Evolutionary conservation across 305 asterid species (phyloP), one percentile per base, ranked within the genome.

Genomic region (Fraxinus albicans): DNA sequence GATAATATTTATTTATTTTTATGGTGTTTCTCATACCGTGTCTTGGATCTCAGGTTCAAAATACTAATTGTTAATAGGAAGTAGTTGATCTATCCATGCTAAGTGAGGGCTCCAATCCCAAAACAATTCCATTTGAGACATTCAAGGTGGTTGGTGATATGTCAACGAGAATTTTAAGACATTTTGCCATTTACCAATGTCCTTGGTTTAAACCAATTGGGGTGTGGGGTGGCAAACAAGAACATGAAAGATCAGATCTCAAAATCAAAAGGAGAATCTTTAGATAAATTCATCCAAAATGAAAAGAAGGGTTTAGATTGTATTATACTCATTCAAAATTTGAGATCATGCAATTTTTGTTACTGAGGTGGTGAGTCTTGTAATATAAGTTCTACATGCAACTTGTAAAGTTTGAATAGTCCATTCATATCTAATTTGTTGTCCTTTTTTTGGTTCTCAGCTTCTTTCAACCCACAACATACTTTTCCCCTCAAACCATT

Each of bases 331-430:
- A 15, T 82, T 79, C 42, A 82, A 82, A 73, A 25, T 80, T 79
- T 67, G 63, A 79, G 80, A 80, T 87, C 94, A 92, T 88, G 91
- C 94, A 78, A 79, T 81, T 85, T 82, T 82, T 67, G 94, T 86
- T 86, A 85, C 67, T 82, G 85, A 50, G 89, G 89, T 91, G 95
- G 95, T 90, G 87, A 85, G 76, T 77, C 82, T 75, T 80, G 83
- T 17, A 79, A 84, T 89, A 86, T 85, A 80, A 58, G 77, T 73
- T 81, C 89, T 83, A 86, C 87, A 89, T 88, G 94, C 83, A 77
- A 42, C 70, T 34, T 36, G 63, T 0, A 69, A 81, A 12, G 58
- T 88, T 88, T 88, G 91, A 90, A 90, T 85, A 87, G 86, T 88
- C 93, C 81, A 38, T 78, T 79, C 88, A 84, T 86, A 85, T 81